These are phyloP conservation scores for Populus trichocarpa DNA, from an alignment of 441 rosid genomes.

Conservation along the genomic window DNA sequence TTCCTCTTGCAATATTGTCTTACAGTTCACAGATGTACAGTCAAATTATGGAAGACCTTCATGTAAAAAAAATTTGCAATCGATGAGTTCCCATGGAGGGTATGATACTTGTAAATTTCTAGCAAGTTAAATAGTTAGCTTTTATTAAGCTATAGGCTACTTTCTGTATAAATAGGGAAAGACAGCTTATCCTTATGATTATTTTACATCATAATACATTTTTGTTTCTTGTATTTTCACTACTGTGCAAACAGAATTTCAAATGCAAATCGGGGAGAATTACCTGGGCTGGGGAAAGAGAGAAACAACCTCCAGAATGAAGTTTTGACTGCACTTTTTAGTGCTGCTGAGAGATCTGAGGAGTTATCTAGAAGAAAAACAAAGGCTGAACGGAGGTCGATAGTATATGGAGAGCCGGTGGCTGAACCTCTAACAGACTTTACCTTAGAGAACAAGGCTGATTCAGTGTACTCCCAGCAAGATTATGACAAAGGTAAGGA, in stretches of 20 bases:
- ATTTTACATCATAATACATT: background rate
- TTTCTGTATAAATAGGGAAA: slow-evolving; percentile 2
- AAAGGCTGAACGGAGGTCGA: slow-evolving; percentile 24
- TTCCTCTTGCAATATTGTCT: background rate
- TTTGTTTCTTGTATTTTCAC: slow-evolving; percentile 7
- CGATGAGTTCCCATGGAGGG: slow-evolving; percentile 19
- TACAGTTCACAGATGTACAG: slow-evolving; percentile 23
- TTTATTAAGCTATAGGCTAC: slow-evolving; percentile 4
- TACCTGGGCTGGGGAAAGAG: slow-evolving; percentile 19
- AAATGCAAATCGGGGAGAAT: slow-evolving; percentile 21
- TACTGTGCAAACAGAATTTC: slow-evolving; percentile 15
- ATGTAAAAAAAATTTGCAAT: background rate
- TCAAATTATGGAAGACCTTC: slow-evolving; percentile 23
- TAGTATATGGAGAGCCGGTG: slow-evolving; percentile 25
- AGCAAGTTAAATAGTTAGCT: background rate
- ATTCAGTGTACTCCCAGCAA: slow-evolving; percentile 9
- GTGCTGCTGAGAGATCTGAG: slow-evolving; percentile 27
- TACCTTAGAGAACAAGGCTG: slow-evolving; percentile 20
- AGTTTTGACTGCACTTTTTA: slow-evolving; percentile 40
- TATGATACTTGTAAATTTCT: slow-evolving; percentile 12
- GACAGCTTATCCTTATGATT: slow-evolving; percentile 3
- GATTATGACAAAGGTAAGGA: slow-evolving; percentile 29
- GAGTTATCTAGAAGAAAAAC: slow-evolving; percentile 21
- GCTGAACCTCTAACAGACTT: slow-evolving; percentile 31
- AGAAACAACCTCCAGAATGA: slow-evolving; percentile 41